These are phyloP conservation scores for Solanum habrochaites DNA, from an alignment of 257 asterid species.

Conservation along the genomic window DNA sequence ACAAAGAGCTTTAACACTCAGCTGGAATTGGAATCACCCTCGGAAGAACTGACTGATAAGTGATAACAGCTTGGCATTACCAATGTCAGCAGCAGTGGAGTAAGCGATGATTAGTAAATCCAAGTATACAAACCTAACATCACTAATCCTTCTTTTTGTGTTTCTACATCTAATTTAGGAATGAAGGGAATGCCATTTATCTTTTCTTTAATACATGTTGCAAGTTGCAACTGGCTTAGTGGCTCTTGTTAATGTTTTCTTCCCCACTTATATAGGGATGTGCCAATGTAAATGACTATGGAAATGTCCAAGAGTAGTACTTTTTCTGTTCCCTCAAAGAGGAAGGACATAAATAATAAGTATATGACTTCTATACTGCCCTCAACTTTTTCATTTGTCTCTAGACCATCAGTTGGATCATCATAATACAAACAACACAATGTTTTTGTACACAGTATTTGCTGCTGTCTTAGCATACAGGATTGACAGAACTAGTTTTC, in stretches of 20 bases:
- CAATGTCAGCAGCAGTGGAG: constrained; percentile 1
- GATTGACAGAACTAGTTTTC: neutral
- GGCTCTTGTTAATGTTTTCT: neutral
- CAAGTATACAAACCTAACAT: neutral
- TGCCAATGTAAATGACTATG: constrained; percentile 2
- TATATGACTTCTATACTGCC: neutral
- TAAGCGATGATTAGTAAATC: neutral
- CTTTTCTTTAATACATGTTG: neutral
- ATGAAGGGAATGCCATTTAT: neutral
- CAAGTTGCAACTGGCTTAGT: neutral
- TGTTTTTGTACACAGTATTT: neutral
- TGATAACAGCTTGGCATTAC: neutral
- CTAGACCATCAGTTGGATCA: neutral
- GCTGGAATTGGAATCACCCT: constrained; percentile 4
- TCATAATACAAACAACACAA: neutral
- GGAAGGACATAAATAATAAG: neutral
- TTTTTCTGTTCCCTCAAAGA: neutral
- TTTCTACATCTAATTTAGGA: neutral
- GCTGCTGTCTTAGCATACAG: neutral
- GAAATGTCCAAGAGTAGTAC: neutral
- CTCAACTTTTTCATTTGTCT: neutral
- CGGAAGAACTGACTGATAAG: constrained; percentile 8
- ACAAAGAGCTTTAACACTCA: constrained; percentile 9
- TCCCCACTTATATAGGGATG: neutral
- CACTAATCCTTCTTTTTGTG: neutral